Conservation (phyloP, 2,329 filamentous ascomycete species). For the Endocalyx cinctus region DNA sequence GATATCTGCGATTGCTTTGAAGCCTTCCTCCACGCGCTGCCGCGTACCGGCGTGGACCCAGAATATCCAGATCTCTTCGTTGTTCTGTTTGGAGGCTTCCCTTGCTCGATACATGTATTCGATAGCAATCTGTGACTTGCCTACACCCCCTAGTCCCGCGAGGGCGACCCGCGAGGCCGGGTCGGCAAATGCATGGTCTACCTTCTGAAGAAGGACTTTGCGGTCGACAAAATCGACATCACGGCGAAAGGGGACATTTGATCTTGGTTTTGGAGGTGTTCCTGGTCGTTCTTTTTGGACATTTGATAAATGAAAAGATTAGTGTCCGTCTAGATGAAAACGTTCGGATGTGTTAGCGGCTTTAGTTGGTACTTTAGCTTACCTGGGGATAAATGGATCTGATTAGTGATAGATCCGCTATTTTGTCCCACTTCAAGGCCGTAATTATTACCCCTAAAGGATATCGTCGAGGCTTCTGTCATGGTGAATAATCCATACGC, state of each 20-base stretch:
- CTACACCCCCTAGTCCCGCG: conserved; percentile 12
- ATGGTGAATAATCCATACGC: too few species aligned
- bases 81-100: conserved; percentile 2
- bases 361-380: too few species aligned
- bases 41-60: conserved; percentile 29
- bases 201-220: conserved; percentile 6
- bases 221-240: conserved; percentile 9
- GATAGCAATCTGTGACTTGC: conserved; percentile 16
- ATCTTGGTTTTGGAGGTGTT: conserved; percentile 6
- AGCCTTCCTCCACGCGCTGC: conserved; percentile 28
- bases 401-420: too few species aligned
- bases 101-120: conserved; percentile 11
- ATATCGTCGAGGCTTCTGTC: too few species aligned
- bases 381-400: too few species aligned
- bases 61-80: conserved; percentile 22
- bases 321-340: too few species aligned
- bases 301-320: too few species aligned
- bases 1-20: conserved; percentile 24
- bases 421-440: too few species aligned
- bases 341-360: too few species aligned
- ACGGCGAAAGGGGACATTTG: conserved; percentile 8
- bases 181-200: conserved; percentile 3
- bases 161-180: conserved; percentile 10
- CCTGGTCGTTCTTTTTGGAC: conserved; percentile 6
- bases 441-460: too few species aligned